Base-by-base conservation (phyloP, 257 asterid species). In the Solanum chaucha region DNA sequence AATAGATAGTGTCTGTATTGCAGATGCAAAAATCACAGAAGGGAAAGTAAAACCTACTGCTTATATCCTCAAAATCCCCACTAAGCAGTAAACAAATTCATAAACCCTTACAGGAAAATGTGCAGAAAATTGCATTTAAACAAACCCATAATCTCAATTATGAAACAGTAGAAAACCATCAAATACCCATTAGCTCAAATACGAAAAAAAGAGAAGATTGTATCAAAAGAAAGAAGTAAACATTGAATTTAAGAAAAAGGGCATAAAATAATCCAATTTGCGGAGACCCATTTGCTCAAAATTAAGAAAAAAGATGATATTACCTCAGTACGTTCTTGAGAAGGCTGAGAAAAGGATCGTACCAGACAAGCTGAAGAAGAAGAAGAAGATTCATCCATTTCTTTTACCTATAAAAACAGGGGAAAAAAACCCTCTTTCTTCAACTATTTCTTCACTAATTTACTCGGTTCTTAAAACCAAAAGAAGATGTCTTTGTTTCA, bases 291-390 rank as follows among this genome's bases (percentile, higher is more conserved):
- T 10, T 74, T 10, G 82, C 82, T 74, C 32, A 74, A 36, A 74
- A 36, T 19, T 35, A 22, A 74, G 28, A 22, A 36, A 72, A 34
- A 72, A 4, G 7, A 19, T 68, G 35, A 26, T 20, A 71, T 55
- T 89, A 93, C 97, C 96, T 88, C 89, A 88, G 88, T 90, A 38
- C 67, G 28, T 48, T 92, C 95, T 90, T 86, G 40, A 94, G 95
- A 92, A 89, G 91, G 92, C 32, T 92, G 93, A 59, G 96, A 93
- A 87, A 91, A 87, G 41, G 98, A 91, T 70, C 93, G 93, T 84
- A 87, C 84, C 58, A 94, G 93, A 88, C 92, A 91, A 72, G 93
- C 91, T 40, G n/a, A n/a, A n/a, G 96, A 89, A 85, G 98, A 32
- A 32, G 34, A 51, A 15, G 65, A 58, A 19, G 65, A 68, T 87